A percentile compares a stretch with the other conserved stretches of the same genome.
phyloP scores from a whole-genome alignment of 768 basidiomycete genomes.

The Rhizopogon salebrosus region DNA sequence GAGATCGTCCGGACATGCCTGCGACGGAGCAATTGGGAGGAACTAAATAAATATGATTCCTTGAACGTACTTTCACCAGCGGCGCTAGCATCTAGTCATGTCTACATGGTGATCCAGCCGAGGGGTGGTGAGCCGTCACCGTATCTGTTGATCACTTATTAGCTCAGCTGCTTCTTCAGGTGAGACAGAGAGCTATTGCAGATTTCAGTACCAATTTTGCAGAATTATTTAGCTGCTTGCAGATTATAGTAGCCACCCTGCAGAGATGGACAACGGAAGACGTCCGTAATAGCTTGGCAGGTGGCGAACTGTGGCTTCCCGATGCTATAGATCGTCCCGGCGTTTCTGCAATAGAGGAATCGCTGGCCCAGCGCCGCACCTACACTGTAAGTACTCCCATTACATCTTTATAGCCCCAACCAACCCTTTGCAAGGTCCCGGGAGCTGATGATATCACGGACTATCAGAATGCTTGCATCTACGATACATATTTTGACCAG shows the following conservation, averaged over 20 bases:
- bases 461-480: not conserved
- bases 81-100: not conserved
- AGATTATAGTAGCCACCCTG: not conserved
- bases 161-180: not conserved
- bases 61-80: not conserved
- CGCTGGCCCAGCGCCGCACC: too few species aligned
- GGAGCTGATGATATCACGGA: too few species aligned
- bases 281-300: not conserved
- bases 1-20: not conserved
- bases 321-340: too few species aligned
- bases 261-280: not conserved
- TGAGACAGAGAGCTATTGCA: not conserved
- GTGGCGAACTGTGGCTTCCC: not conserved
- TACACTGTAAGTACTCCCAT: too few species aligned
- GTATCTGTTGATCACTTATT: not conserved
- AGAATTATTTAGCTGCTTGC: not conserved
- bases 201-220: not conserved
- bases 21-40: not conserved
- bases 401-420: too few species aligned
- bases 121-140: not conserved
- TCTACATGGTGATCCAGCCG: not conserved
- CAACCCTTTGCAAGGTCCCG: too few species aligned
- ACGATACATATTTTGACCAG: not conserved
- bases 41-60: not conserved
- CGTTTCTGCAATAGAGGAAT: too few species aligned